Evolutionary conservation across 768 basidiomycete genomes (phyloP).

Genomic region (Russula foetens): DNA sequence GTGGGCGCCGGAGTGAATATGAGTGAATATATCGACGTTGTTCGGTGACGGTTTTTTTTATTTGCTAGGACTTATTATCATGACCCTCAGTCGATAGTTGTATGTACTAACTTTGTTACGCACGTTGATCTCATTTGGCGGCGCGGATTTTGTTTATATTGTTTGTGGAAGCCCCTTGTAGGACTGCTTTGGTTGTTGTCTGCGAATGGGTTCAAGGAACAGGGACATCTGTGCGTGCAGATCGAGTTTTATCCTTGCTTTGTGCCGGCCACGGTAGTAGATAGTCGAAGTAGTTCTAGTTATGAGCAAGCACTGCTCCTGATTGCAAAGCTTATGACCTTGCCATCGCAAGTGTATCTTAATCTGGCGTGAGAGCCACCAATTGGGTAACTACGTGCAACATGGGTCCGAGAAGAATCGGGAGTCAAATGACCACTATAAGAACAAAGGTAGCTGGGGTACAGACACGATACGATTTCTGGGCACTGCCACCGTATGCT

Average conservation of each 20-base stretch:
- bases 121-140: neutral
- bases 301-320: neutral
- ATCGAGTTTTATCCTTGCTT: neutral
- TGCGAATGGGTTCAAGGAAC: neutral
- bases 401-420: too few species aligned
- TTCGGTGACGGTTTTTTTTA: conserved; percentile 1
- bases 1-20: conserved; percentile 10
- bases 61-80: conserved; percentile 13
- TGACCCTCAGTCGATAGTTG: neutral
- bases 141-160: neutral
- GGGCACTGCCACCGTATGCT: too few species aligned
- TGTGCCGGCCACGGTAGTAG: neutral
- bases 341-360: too few species aligned
- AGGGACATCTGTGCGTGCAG: neutral
- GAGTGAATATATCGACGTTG: neutral
- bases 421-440: too few species aligned
- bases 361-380: too few species aligned
- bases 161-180: neutral
- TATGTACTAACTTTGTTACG: conserved; percentile 4
- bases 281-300: neutral
- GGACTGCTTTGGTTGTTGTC: neutral
- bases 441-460: too few species aligned
- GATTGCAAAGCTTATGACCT: neutral
- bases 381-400: too few species aligned
- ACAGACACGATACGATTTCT: too few species aligned